Conservation (phyloP, 441 rosid genomes). For the Adansonia gregorii region DNA sequence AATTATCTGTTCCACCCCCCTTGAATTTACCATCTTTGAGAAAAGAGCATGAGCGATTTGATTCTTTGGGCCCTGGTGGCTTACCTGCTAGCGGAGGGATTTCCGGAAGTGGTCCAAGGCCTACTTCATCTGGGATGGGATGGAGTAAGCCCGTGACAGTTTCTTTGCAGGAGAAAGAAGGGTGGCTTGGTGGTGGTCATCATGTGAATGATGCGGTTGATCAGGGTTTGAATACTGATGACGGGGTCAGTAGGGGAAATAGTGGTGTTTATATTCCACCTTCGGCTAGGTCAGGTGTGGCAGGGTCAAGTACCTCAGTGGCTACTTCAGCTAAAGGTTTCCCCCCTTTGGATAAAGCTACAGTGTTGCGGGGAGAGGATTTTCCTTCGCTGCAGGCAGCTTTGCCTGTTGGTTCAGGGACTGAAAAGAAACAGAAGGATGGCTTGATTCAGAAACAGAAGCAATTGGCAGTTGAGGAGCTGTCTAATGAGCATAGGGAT, state of each 20-base stretch:
- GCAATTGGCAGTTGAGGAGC: conserved; percentile 51
- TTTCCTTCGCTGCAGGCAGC: conserved; percentile 87
- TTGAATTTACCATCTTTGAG: conserved; percentile 89
- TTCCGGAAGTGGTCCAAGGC: conserved; percentile 70
- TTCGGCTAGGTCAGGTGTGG: conserved; percentile 47
- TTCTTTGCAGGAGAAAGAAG: conserved; percentile 61
- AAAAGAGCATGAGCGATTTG: conserved; percentile 87
- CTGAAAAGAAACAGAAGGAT: conserved; percentile 77
- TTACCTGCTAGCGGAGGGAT: conserved; percentile 67
- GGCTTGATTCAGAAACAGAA: conserved; percentile 64
- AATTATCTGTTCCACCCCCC: conserved; percentile 99
- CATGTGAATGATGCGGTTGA: conserved; percentile 40
- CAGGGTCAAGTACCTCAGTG: conserved; percentile 32
- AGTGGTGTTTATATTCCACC: conserved; percentile 55
- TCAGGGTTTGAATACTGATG: conserved; percentile 40
- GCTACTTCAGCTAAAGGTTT: conserved; percentile 40
- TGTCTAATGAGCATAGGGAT: conserved; percentile 45
- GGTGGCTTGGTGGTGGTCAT: conserved; percentile 35
- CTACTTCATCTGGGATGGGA: conserved; percentile 81
- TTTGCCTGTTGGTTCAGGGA: conserved; percentile 55
- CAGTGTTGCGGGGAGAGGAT: conserved; percentile 88
- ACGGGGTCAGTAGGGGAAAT: conserved; percentile 49
- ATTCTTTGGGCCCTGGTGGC: conserved; percentile 64
- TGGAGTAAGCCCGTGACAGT: conserved; percentile 77
- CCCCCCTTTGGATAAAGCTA: conserved; percentile 52